phyloP scores from a whole-genome alignment of 495 filamentous ascomycete genomes.

The Penicillium verhagenii region DNA sequence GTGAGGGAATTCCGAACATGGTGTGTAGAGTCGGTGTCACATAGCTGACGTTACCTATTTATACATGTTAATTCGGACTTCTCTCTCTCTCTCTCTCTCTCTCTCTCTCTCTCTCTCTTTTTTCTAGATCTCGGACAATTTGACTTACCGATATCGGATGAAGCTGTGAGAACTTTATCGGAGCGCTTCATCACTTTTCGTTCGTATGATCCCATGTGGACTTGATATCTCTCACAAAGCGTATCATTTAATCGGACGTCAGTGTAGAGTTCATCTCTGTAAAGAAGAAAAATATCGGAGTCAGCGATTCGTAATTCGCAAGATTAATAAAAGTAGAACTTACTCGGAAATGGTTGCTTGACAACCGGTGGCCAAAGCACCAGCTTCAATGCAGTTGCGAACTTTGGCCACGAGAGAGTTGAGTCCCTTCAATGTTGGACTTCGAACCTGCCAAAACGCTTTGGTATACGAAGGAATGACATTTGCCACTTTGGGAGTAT shows the following conservation, averaged over 20 bases:
- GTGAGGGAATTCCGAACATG: constrained; percentile 54
- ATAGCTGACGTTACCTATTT: constrained; percentile 60
- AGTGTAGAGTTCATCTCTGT: constrained; percentile 48
- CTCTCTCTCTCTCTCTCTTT: no score
- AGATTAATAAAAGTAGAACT: neutral
- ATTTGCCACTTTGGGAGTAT: constrained; percentile 60
- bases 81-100: no score
- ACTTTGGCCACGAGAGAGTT: constrained; percentile 51
- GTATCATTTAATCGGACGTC: constrained; percentile 62
- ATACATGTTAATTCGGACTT: neutral
- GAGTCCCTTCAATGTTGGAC: constrained; percentile 45
- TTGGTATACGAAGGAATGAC: constrained; percentile 59
- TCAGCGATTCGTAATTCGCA: neutral
- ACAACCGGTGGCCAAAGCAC: constrained; percentile 60
- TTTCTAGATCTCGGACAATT: no score
- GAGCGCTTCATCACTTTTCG: constrained; percentile 47
- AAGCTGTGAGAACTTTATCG: constrained; percentile 48
- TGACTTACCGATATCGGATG: constrained; percentile 57
- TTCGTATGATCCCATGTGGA: constrained; percentile 50
- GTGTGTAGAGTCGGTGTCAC: constrained; percentile 60
- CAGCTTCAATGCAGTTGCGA: constrained; percentile 58
- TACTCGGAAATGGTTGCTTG: constrained; percentile 47
- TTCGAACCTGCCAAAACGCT: constrained; percentile 51
- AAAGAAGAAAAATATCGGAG: neutral
- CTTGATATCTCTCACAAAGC: constrained; percentile 51